Evolutionary conservation across 225 moss, liverwort and hornwort genomes (phyloP).

Genomic region (Neckera pumila): DNA sequence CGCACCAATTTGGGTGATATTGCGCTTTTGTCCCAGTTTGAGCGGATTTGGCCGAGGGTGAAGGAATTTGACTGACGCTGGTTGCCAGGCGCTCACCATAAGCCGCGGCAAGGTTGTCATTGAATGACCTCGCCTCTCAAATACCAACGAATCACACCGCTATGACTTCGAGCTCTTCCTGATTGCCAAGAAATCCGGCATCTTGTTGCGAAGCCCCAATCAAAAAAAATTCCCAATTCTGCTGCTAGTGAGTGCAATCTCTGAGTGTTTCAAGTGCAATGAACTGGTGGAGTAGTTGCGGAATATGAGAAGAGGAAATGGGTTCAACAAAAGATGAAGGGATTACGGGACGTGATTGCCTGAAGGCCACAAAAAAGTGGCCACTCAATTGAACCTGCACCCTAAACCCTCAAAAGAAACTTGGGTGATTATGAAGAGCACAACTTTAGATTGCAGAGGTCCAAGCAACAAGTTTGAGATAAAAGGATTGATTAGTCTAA

Average conservation of each 20-base stretch:
- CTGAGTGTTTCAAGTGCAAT: not conserved
- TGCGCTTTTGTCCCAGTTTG: not conserved
- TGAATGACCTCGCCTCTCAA: not conserved
- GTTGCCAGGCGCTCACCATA: not conserved
- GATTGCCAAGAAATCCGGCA: not conserved
- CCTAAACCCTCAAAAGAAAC: not conserved
- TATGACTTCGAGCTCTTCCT: not conserved
- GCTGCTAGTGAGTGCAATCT: not conserved
- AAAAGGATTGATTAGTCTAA: not conserved
- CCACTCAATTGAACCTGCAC: too few species aligned
- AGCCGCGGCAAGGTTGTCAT: slow-evolving; percentile 6
- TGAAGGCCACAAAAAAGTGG: too few species aligned
- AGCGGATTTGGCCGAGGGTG: not conserved
- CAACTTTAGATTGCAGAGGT: not conserved
- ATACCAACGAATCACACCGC: not conserved
- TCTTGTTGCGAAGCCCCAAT: not conserved
- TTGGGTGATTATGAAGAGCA: not conserved
- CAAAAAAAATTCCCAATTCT: not conserved
- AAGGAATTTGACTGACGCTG: not conserved
- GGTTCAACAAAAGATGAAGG: not conserved
- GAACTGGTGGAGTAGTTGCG: not conserved
- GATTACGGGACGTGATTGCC: too few species aligned
- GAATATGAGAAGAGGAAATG: not conserved
- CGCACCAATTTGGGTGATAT: not conserved
- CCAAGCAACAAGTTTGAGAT: not conserved